Base-by-base conservation (phyloP, 2,329 filamentous ascomycete genomes). In the Venturia aucupariae region DNA sequence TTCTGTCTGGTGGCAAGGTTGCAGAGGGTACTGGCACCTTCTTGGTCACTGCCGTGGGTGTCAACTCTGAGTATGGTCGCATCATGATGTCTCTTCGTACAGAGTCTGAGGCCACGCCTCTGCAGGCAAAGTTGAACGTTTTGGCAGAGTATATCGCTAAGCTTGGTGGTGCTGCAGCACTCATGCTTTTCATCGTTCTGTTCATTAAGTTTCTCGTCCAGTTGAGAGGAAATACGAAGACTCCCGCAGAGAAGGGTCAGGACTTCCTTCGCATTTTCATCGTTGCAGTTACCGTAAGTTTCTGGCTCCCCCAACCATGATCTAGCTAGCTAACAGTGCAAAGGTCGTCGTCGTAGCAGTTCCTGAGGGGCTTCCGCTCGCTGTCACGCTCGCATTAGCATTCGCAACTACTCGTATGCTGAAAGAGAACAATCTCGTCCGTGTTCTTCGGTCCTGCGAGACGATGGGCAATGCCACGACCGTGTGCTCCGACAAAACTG, bases 1-100 rank as follows among this genome's bases (percentile, higher is more conserved):
- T 96, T 70, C 89, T 96, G 69, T 96, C 92, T 35, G 92, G 90
- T 57, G 87, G 87, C 3, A 91, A 90, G 68, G 86, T 93, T 17
- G 85, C 86, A 0, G 88, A 91, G 70, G 90, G 90, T 64, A 81
- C 90, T 11, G 90, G 90, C 10, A 86, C 84, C 4, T 92, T 90
- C 74, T 73, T 93, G 64, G 89, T 92, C 63, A 90, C 88, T 1
- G 84, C 89, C 3, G 86, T 87, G 22, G 90, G 90, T 67, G 81
- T 88, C 44, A 83, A 92, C 73, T 90, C 89, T 0, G 88, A 84
- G 38, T 86, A 90, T 70, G 90, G 90, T 65, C 89, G 90, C 70
- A 91, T 86, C 3, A 83, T 92, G 77, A 88, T 92, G 83, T 89
- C 89, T 42, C 77, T 93, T 11, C 85, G 88, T 67, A 87, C 90